Percentiles rank a stretch among this genome's conserved stretches.
Evolutionary conservation across 2,329 filamentous ascomycete species (phyloP).

Genomic region (Aspergillus ruber): DNA sequence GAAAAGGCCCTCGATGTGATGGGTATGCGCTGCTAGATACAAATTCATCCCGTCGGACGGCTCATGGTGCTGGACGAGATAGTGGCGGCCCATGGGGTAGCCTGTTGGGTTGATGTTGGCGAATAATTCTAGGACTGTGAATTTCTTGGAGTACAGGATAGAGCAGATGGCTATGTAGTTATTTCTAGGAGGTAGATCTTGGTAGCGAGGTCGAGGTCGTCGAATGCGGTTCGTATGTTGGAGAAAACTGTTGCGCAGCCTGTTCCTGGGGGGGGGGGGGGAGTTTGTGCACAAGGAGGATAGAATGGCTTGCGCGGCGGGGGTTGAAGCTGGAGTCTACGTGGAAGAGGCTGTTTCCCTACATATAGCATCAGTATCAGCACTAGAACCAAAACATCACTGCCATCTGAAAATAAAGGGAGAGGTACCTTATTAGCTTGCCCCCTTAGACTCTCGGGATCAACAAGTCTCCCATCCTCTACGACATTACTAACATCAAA

Average conservation of each 20-base stretch:
- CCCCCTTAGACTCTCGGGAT: slow-evolving; percentile 1
- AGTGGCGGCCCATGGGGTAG: slow-evolving; percentile 41
- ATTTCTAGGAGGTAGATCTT: slow-evolving; percentile 28
- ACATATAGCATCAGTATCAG: slow-evolving; percentile 30
- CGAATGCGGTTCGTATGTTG: slow-evolving; percentile 48
- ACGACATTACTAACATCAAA: slow-evolving; percentile 56
- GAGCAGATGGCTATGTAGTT: slow-evolving; percentile 48
- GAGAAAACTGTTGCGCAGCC: slow-evolving; percentile 51
- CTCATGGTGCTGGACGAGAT: slow-evolving; percentile 48
- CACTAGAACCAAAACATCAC: neutral
- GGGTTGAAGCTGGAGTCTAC: slow-evolving; percentile 53
- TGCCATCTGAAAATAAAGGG: neutral
- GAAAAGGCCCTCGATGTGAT: slow-evolving; percentile 48
- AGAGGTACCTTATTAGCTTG: slow-evolving; percentile 8
- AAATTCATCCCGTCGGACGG: slow-evolving; percentile 47
- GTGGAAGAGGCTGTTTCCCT: slow-evolving; percentile 47
- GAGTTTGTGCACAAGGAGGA: slow-evolving; percentile 46
- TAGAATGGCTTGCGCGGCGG: slow-evolving; percentile 46
- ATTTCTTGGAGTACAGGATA: slow-evolving; percentile 48
- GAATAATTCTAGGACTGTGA: slow-evolving; percentile 47
- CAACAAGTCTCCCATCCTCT: slow-evolving; percentile 32
- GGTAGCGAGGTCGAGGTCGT: slow-evolving; percentile 36
- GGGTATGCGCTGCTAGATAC: slow-evolving; percentile 49
- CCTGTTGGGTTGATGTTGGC: slow-evolving; percentile 37
- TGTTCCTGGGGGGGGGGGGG: slow-evolving; percentile 42